phyloP scores from a whole-genome alignment of 148 eudicot genomes.

The Fagopyrum tataricum region DNA sequence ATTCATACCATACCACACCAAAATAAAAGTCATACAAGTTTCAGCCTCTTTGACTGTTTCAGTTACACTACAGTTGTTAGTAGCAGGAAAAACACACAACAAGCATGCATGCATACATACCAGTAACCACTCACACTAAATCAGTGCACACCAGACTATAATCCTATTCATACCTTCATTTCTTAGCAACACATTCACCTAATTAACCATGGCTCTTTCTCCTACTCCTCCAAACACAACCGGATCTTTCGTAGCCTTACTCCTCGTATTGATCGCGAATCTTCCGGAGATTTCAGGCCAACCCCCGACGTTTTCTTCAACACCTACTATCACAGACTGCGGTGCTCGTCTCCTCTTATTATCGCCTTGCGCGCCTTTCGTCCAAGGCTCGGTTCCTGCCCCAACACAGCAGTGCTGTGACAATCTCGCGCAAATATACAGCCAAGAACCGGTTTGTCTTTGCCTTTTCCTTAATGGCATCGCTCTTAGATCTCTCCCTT shows the following conservation, averaged over 20 bases:
- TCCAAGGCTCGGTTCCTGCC: constrained; percentile 38
- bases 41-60: neutral
- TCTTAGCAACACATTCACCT: no score
- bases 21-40: neutral
- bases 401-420: constrained; percentile 51
- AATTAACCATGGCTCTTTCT: constrained; percentile 19
- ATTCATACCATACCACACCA: no score
- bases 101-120: constrained; percentile 26
- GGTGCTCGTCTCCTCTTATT: constrained; percentile 37
- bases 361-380: constrained; percentile 52
- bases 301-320: constrained; percentile 12
- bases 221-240: constrained; percentile 9
- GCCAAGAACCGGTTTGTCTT: constrained; percentile 40
- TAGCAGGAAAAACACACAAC: constrained; percentile 23
- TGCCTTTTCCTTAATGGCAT: constrained; percentile 56
- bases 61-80: neutral
- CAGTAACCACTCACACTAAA: constrained; percentile 20
- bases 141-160: constrained; percentile 20
- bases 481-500: constrained; percentile 45
- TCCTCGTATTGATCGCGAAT: constrained; percentile 17
- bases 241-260: constrained; percentile 4
- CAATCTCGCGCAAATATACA: constrained; percentile 32
- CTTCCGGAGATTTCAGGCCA: constrained; percentile 24
- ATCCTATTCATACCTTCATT: neutral
- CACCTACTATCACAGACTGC: constrained; percentile 34